Evolutionary conservation across 2,329 filamentous ascomycete species (phyloP).

Genomic region (Fusarium sp.): DNA sequence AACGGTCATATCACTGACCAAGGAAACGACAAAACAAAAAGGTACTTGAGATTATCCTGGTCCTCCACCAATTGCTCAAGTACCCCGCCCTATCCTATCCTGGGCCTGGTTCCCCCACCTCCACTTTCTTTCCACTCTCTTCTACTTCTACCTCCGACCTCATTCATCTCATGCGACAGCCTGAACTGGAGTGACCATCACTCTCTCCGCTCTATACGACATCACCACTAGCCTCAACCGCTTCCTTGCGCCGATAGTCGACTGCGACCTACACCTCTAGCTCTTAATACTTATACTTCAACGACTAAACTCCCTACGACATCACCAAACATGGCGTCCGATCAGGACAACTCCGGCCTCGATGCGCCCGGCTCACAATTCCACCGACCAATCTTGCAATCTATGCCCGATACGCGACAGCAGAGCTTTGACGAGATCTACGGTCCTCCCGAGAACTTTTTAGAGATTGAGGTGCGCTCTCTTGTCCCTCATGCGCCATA

Average conservation of each 20-base stretch:
- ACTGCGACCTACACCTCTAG: not conserved
- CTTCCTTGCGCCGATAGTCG: not conserved
- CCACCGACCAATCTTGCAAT: conserved; percentile 68
- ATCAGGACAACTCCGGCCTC: conserved; percentile 47
- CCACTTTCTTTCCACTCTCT: not conserved
- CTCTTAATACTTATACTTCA: not conserved
- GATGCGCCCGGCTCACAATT: conserved; percentile 46
- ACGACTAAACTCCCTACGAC: not conserved
- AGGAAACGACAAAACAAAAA: not conserved
- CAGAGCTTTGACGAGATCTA: conserved; percentile 99
- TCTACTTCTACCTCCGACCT: not conserved
- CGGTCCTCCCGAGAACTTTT: conserved; percentile 96
- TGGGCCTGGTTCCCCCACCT: conserved; percentile 5
- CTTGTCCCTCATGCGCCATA: not conserved
- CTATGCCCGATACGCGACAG: conserved; percentile 78
- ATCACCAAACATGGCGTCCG: conserved; percentile 56
- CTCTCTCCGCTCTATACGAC: conserved; percentile 9
- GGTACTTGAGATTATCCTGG: not conserved
- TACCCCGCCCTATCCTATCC: conserved; percentile 9
- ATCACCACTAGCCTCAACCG: conserved; percentile 8
- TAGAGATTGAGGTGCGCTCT: conserved; percentile 86
- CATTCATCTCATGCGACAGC: conserved; percentile 26
- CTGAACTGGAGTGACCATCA: not conserved
- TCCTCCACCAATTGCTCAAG: not conserved
- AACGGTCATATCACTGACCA: not conserved